A percentile compares a stretch with the other conserved stretches of the same genome.
phyloP scores from a whole-genome alignment of 73 alveolate species.

The Paraurostyla sp. region DNA sequence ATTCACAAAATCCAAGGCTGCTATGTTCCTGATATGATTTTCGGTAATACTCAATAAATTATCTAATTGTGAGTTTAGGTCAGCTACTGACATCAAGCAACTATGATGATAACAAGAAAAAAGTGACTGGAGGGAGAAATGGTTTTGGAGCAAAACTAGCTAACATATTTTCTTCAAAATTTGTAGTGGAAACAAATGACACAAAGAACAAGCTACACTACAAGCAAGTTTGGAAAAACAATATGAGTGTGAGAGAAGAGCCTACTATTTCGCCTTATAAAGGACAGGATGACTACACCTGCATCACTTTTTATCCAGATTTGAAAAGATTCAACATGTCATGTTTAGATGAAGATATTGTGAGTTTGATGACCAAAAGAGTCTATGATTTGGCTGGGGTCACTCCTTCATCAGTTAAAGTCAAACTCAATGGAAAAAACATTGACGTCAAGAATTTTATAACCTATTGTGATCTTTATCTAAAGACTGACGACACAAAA shows the following conservation, averaged over 20 bases:
- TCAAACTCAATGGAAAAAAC: conserved; percentile 90
- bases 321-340: conserved; percentile 94
- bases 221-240: conserved; percentile 86
- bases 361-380: conserved; percentile 96
- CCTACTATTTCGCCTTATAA: conserved; percentile 83
- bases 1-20: conserved; percentile 94
- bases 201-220: conserved; percentile 77
- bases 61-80: conserved; percentile 78
- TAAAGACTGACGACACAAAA: conserved; percentile 76
- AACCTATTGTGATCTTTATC: conserved; percentile 95
- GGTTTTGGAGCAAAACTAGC: conserved; percentile 99
- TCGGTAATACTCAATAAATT: conserved; percentile 17
- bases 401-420: conserved; percentile 88
- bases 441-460: conserved; percentile 86
- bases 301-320: conserved; percentile 98
- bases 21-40: conserved; percentile 98
- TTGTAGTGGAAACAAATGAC: conserved; percentile 96
- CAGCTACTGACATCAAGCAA: conserved; percentile 97
- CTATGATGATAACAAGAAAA: conserved; percentile 97
- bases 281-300: conserved; percentile 87
- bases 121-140: conserved; percentile 99
- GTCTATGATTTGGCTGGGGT: conserved; percentile 99
- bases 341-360: conserved; percentile 95
- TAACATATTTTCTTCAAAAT: conserved; percentile 96
- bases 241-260: conserved; percentile 89